phyloP scores from a whole-genome alignment of 2,329 filamentous ascomycete genomes.

The Cladosporium sp. region DNA sequence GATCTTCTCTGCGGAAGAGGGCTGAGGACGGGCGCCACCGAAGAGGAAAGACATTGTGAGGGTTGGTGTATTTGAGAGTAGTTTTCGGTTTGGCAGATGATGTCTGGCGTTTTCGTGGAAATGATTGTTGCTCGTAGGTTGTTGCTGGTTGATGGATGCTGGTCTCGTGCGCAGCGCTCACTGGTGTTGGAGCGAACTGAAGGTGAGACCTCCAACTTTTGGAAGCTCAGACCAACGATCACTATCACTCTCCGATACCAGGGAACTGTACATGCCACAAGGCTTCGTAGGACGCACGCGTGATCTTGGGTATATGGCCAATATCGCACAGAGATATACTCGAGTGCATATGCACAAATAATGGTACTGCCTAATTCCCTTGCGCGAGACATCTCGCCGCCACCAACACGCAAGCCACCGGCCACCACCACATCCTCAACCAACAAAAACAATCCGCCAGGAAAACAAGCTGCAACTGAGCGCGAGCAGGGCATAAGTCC shows the following conservation, averaged over 20 bases:
- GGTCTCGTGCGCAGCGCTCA: conserved; percentile 10
- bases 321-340: background rate
- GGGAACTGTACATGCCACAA: background rate
- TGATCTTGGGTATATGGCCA: background rate
- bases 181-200: conserved; percentile 1
- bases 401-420: conserved; percentile 28
- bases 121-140: conserved; percentile 5
- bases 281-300: background rate
- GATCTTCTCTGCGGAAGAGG: conserved; percentile 95
- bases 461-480: background rate
- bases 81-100: background rate
- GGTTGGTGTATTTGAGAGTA: conserved; percentile 30
- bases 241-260: background rate
- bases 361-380: conserved; percentile 26
- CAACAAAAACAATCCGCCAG: background rate
- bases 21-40: conserved; percentile 71
- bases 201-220: background rate
- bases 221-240: background rate
- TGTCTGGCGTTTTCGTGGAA: background rate
- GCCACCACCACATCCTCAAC: background rate
- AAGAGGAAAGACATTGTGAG: conserved; percentile 69
- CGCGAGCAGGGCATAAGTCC: background rate
- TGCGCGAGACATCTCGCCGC: conserved; percentile 33
- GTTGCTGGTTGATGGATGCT: conserved; percentile 13
- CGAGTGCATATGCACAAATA: background rate